Conservation (phyloP, 208 protist species). For the Leishmania arabica region DNA sequence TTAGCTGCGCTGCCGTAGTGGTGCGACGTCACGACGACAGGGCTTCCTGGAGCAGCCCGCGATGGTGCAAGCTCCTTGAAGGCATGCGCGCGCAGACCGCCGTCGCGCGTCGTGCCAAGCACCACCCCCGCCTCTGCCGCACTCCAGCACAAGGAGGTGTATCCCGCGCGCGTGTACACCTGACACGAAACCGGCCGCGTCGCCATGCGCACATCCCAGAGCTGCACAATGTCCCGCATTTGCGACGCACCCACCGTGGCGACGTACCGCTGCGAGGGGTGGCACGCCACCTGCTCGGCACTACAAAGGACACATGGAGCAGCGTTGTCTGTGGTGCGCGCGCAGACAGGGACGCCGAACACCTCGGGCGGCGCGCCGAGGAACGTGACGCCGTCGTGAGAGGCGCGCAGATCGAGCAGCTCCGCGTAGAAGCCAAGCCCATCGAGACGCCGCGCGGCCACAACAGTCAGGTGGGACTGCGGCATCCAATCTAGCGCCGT, state of each 20-base stretch:
- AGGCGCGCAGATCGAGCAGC: conserved; percentile 71
- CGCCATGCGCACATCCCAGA: conserved; percentile 75
- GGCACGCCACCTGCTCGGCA: conserved; percentile 68
- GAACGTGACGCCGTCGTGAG: conserved; percentile 51
- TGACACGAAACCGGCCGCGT: conserved; percentile 39
- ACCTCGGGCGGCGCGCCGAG: conserved; percentile 46
- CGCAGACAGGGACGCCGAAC: conserved; percentile 24
- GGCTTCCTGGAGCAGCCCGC: not conserved
- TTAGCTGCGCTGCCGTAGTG: not conserved
- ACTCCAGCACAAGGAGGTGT: conserved; percentile 74
- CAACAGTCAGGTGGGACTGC: conserved; percentile 53
- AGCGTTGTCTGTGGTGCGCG: not conserved
- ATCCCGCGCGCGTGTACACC: conserved; percentile 35
- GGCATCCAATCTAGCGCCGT: conserved; percentile 76
- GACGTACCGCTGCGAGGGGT: conserved; percentile 58
- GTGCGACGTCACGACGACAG: conserved; percentile 6
- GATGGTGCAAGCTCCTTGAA: conserved; percentile 32
- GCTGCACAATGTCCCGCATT: conserved; percentile 59
- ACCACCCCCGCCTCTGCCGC: conserved; percentile 38
- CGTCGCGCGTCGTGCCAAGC: conserved; percentile 47
- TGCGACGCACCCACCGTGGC: conserved; percentile 47
- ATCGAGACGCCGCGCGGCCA: conserved; percentile 51
- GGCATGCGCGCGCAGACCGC: conserved; percentile 44
- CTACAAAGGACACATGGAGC: conserved; percentile 42
- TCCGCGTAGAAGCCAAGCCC: conserved; percentile 59